Evolutionary conservation across 495 filamentous ascomycete species (phyloP).

Genomic region (Talaromyces wortmannii): DNA sequence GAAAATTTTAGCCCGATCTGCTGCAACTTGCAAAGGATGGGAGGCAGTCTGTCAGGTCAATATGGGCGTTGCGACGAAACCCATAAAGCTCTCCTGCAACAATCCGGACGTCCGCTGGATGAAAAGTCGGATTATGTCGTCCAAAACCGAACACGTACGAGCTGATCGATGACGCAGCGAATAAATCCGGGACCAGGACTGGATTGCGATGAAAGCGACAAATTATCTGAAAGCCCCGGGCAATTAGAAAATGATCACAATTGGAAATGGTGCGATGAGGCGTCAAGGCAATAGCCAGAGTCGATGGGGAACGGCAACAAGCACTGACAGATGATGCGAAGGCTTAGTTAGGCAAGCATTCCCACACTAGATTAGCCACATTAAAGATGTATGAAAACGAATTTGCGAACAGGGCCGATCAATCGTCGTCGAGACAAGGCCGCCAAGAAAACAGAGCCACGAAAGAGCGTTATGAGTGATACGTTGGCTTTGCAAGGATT

Average conservation of each 20-base stretch:
- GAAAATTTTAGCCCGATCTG: not conserved
- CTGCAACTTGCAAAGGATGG: not conserved
- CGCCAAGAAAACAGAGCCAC: not conserved
- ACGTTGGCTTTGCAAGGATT: not conserved
- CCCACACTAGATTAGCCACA: not conserved
- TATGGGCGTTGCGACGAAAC: not conserved
- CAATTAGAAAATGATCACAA: not conserved
- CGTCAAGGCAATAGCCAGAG: not conserved
- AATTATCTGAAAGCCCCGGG: not conserved
- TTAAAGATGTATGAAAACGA: not conserved
- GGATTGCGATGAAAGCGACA: not conserved
- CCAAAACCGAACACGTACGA: not conserved
- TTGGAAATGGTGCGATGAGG: not conserved
- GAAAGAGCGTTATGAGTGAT: not conserved
- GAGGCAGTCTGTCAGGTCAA: not conserved
- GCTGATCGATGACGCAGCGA: not conserved
- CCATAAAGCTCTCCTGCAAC: not conserved
- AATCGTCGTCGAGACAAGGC: conserved; percentile 9
- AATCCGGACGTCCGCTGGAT: too few relatives aligned
- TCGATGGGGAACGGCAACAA: not conserved
- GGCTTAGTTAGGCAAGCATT: not conserved
- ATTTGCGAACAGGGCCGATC: not conserved
- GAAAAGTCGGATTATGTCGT: not conserved
- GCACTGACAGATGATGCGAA: not conserved
- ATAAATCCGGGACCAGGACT: not conserved